Base-by-base conservation (phyloP, 371 early-diverging fungal genomes). In the Mortierella sp. region DNA sequence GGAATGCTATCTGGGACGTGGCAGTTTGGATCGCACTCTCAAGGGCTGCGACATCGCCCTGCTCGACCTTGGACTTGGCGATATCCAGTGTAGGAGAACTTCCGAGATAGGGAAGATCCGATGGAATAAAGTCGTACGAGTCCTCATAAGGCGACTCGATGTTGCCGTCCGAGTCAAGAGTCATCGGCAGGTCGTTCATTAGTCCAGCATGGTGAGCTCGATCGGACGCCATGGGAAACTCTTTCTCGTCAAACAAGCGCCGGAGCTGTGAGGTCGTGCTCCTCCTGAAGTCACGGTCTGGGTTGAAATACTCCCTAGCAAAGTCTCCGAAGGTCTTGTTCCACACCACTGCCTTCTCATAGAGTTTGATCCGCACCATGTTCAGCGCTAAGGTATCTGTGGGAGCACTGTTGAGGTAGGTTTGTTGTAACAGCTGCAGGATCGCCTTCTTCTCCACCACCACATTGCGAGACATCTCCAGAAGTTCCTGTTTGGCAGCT, bases 371-470 rank as follows among this genome's bases (percentile, higher is more conserved):
- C 11, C 95, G 89, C 8, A 97, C 96, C 16, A 91, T 87, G 73
- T 96, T 97, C 50, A 97, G 81, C 0, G 96, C 93, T 19, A 98
- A 79, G 0, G 93, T 94, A 80, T 98, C 98, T 0, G 94, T 93
- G 2, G 96, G 92, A 28, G 92, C 90, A 26, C 94, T 95, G 57
- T 93, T 94, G 72, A 95, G 92, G 76, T 94, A 93, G 0, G 94
- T 95, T 73, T 96, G 94, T 76, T 96, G 97, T 16, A 97, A 89
- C 10, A 92, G 83, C 84, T 97, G 97, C 57, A 96, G 88, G 80
- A 96, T 90, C 75, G 91, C 90, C 71, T 94, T 95, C 68, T 94
- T 95, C 87, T 97, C 98, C 0, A 93, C 92, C 6, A 88, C 86
- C 0, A 94, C 95, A 24, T 92, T 89, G n/a, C 92, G 88, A 5